Evolutionary conservation across 2,329 filamentous ascomycete genomes (phyloP), one percentile per base, ranked within the genome.

Genomic region (Capronia americana): DNA sequence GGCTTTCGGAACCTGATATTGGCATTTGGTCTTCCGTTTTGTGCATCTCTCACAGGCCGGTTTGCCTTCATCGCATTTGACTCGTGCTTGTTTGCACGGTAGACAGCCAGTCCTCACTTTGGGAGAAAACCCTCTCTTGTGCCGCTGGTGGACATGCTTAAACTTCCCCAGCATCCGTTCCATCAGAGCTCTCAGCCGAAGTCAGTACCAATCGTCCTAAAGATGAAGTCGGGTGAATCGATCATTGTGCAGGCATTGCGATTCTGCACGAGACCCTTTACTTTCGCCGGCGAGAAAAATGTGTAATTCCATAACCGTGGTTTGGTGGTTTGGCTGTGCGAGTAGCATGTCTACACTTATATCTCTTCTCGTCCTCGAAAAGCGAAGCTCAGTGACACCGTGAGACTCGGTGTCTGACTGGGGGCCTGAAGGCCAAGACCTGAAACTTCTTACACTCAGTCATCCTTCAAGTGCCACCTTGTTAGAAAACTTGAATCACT

Each of bases 161-260:
- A 50, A 50, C 46, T 50, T 50, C n/a, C 46, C 46, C 46, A 50
- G n/a, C 23, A 50, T 23, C 8, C 12, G n/a, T 23, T 50, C 46
- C 46, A 50, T 50, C 23, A 20, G 6, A 11, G 14, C 46, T 11
- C 12, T 3, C 46, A 20, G 11, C 4, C 20, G 23, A 23, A 24
- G 10, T 50, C 12, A 17, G 34, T 14, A 14, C 34, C 34, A 17
- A 14, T 41, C 17, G 34, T 41, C 14, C 34, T 4, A 12, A 41
- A 6, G 12, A 17, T 17, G 14, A 12, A 11, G 34, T 17, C 34
- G 4, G 14, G 14, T 41, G 12, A 17, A 1, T 41, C 34, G 10
- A 41, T 17, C 34, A 41, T 41, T 17, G 4, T 41, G 34, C 6
- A 2, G 34, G 6, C 34, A 41, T 41, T 14, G 34, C 12, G 4